Percentiles rank a stretch among this genome's conserved stretches.
Evolutionary conservation across 2,329 filamentous ascomycete species (phyloP).

Genomic region (Colletotrichum noveboracense): DNA sequence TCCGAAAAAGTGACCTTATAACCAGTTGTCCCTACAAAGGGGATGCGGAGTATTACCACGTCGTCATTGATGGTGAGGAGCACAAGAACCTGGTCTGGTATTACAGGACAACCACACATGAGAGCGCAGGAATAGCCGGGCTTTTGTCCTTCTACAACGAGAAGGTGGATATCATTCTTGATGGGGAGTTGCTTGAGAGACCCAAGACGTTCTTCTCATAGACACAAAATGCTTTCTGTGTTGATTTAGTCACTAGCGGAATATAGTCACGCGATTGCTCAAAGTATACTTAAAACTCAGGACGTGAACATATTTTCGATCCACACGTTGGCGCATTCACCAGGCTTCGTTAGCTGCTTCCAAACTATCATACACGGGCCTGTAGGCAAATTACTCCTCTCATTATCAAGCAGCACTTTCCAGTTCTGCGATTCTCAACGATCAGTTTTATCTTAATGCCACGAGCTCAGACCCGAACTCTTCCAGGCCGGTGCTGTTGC

Average conservation of each 20-base stretch:
- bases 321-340: not conserved
- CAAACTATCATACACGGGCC: not conserved
- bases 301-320: not conserved
- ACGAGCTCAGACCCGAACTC: not conserved
- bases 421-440: not conserved
- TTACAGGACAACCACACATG: slow-evolving; percentile 61
- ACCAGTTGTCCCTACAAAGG: slow-evolving; percentile 73
- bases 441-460: not conserved
- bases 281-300: not conserved
- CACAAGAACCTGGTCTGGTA: slow-evolving; percentile 66
- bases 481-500: not conserved
- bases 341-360: not conserved
- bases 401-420: not conserved
- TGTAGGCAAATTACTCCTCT: not conserved
- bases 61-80: slow-evolving; percentile 49
- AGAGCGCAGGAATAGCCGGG: slow-evolving; percentile 61
- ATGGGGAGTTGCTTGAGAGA: slow-evolving; percentile 46
- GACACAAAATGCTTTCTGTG: not conserved
- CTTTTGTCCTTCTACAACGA: slow-evolving; percentile 72
- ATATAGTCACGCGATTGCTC: not conserved
- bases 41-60: slow-evolving; percentile 65
- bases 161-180: slow-evolving; percentile 66
- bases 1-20: slow-evolving; percentile 55
- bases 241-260: not conserved
- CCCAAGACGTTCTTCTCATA: slow-evolving; percentile 31